These are phyloP conservation scores for Boletellus deceptivus DNA, from an alignment of 1,284 basidiomycete species.

Conservation along the genomic window DNA sequence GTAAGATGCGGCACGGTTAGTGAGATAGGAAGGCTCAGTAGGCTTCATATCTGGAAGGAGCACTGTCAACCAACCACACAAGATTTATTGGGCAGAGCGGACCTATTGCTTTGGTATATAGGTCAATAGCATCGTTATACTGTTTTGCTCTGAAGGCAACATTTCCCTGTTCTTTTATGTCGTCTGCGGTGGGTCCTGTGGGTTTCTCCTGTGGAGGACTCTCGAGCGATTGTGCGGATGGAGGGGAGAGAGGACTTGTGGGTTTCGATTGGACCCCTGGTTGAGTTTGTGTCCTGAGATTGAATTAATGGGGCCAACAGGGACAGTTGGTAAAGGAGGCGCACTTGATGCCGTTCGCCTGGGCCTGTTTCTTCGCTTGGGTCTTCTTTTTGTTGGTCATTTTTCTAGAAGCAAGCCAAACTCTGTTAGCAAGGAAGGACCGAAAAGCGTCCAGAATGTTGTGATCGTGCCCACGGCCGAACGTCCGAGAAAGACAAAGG, in stretches of 20 bases:
- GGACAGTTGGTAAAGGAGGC: constrained; percentile 7
- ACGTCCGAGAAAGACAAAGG: not conserved
- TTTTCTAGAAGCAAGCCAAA: constrained; percentile 3
- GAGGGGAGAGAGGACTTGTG: constrained; percentile 21
- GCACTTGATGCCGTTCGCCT: constrained; percentile 28
- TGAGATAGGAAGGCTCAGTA: constrained; percentile 71
- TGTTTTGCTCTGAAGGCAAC: constrained; percentile 65
- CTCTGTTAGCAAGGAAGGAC: constrained; percentile 5
- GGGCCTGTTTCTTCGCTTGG: constrained; percentile 31
- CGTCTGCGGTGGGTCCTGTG: constrained; percentile 46
- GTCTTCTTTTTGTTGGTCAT: constrained; percentile 43
- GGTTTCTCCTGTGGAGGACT: constrained; percentile 19
- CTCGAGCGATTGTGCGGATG: constrained; percentile 19
- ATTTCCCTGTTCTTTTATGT: constrained; percentile 73
- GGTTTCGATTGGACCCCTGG: constrained; percentile 11
- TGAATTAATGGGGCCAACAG: constrained; percentile 5
- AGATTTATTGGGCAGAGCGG: not conserved
- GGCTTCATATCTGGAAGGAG: constrained; percentile 55
- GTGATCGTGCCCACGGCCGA: not conserved
- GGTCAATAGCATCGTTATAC: constrained; percentile 71
- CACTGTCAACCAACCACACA: constrained; percentile 6
- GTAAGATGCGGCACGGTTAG: constrained; percentile 84
- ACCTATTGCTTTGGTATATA: constrained; percentile 80
- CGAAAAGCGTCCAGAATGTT: constrained; percentile 14
- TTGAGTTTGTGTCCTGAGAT: constrained; percentile 18